These are phyloP conservation scores for Aquanectria penicillioides DNA, from an alignment of 2,329 filamentous ascomycete genomes.

Conservation along the genomic window DNA sequence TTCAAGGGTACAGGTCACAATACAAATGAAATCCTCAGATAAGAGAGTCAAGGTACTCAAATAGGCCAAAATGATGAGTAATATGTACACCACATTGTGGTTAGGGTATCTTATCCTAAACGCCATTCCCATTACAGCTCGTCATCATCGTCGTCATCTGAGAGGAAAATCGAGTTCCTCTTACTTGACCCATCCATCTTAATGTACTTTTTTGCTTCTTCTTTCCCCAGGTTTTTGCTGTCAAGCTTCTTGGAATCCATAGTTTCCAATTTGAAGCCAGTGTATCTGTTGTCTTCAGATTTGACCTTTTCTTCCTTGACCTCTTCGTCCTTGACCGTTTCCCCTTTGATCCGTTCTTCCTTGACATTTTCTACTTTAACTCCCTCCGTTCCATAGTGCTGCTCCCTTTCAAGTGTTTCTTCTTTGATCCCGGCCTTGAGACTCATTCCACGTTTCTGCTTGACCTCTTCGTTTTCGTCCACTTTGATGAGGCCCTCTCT, in stretches of 20 bases:
- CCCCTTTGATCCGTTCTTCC: slow-evolving; percentile 14
- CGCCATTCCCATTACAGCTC: slow-evolving; percentile 43
- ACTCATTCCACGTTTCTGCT: too few species aligned
- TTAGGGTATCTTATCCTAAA: slow-evolving; percentile 39
- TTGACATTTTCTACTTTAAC: slow-evolving; percentile 21
- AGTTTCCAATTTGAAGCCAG: slow-evolving; percentile 2
- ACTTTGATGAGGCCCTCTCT: slow-evolving; percentile 40
- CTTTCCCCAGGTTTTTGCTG: slow-evolving; percentile 14
- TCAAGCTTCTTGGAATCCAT: slow-evolving; percentile 10
- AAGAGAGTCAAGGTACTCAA: too few species aligned
- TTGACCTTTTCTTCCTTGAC: slow-evolving; percentile 28
- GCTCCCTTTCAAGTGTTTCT: slow-evolving; percentile 18
- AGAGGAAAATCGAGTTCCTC: slow-evolving; percentile 49
- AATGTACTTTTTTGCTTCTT: slow-evolving; percentile 30
- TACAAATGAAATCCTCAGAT: too few species aligned
- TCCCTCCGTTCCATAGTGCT: too few species aligned
- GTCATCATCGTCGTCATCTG: slow-evolving; percentile 52
- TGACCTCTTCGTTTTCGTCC: too few species aligned
- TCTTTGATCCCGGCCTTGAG: slow-evolving; percentile 22
- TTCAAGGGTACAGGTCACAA: too few species aligned
- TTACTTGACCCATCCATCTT: slow-evolving; percentile 38
- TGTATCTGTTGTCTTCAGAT: slow-evolving; percentile 21
- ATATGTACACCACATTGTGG: slow-evolving; percentile 10
- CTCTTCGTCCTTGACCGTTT: slow-evolving; percentile 31
- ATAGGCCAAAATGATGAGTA: background rate